Percentiles rank a stretch among this genome's conserved stretches.
phyloP scores from a whole-genome alignment of 257 asterid genomes.

The Coffea eugenioides region DNA sequence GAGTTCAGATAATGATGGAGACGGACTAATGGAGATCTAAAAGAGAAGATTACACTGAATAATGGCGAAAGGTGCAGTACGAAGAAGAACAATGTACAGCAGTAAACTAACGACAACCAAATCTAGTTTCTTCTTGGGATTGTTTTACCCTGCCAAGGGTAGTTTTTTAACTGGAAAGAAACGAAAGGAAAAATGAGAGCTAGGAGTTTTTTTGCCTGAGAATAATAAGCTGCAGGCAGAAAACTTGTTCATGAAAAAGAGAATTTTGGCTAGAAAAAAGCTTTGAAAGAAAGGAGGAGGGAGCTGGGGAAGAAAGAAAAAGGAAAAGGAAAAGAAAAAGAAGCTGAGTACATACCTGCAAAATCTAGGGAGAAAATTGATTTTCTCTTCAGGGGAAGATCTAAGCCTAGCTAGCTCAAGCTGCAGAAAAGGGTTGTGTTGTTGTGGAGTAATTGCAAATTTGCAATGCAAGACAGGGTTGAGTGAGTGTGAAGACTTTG shows the following conservation, averaged over 20 bases:
- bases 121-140: neutral
- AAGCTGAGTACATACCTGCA: neutral
- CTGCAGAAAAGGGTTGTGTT: neutral
- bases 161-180: too few species aligned
- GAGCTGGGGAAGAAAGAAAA: neutral
- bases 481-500: slow-evolving; percentile 16
- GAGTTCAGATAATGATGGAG: neutral
- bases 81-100: neutral
- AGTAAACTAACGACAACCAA: neutral
- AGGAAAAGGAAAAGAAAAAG: neutral
- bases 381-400: neutral
- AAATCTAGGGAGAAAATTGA: neutral
- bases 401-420: neutral
- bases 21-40: neutral
- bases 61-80: neutral
- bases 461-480: neutral
- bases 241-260: neutral
- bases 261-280: neutral
- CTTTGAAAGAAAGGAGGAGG: neutral
- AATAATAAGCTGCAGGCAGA: neutral
- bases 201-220: too few species aligned
- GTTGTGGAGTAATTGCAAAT: neutral
- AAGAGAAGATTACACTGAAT: neutral
- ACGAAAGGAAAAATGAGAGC: too few species aligned
- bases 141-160: neutral